A percentile compares a stretch with the other conserved stretches of the same genome.
phyloP scores from a whole-genome alignment of 768 basidiomycete species.

The Suillus sp. region DNA sequence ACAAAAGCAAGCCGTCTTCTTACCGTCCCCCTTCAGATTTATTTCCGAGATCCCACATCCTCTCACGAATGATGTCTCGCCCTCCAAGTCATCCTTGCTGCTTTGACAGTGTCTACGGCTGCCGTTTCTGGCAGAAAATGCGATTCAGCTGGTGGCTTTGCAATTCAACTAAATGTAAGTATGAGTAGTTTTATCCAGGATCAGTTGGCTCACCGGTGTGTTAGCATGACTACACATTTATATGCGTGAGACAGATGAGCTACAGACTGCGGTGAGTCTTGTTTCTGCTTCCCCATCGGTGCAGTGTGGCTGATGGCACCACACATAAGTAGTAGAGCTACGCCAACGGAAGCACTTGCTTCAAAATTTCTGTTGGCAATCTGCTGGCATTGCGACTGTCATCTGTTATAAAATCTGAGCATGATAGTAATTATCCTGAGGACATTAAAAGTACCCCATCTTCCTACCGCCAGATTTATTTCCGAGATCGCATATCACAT shows the following conservation, averaged over 20 bases:
- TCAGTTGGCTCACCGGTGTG: not conserved
- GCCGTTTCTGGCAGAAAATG: too few species aligned
- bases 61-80: too few species aligned
- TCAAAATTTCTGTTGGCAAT: not conserved
- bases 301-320: too few species aligned
- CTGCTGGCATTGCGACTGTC: not conserved
- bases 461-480: not conserved
- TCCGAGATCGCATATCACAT: not conserved
- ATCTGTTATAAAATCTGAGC: not conserved
- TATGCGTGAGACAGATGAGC: not conserved
- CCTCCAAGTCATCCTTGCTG: too few species aligned
- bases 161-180: too few species aligned
- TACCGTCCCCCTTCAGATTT: not conserved
- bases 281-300: too few species aligned
- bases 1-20: not conserved
- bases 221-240: not conserved
- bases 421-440: not conserved
- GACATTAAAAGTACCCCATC: not conserved
- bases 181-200: too few species aligned
- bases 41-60: too few species aligned
- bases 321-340: too few species aligned
- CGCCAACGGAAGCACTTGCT: too few species aligned
- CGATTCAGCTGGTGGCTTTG: too few species aligned
- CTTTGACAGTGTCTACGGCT: too few species aligned
- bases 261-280: not conserved